Percentiles rank a stretch among this genome's conserved stretches.
These are phyloP conservation scores for Oleoguttula mirabilis DNA, from an alignment of 495 filamentous ascomycete species.

Conservation along the genomic window DNA sequence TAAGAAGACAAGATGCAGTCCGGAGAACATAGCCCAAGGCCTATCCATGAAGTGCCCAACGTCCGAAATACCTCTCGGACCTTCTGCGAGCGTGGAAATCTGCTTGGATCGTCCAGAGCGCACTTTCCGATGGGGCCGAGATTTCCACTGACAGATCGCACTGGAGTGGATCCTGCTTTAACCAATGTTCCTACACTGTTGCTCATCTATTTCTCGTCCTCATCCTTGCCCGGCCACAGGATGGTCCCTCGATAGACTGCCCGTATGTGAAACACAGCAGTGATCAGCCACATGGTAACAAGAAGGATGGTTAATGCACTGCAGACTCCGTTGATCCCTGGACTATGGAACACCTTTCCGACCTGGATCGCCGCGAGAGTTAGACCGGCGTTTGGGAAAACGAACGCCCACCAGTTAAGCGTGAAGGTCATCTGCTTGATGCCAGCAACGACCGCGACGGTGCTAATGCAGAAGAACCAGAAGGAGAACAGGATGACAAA, in stretches of 20 bases:
- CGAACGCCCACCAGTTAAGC: slow-evolving; percentile 46
- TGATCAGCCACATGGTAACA: slow-evolving; percentile 17
- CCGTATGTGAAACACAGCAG: slow-evolving; percentile 6
- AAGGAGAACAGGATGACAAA: slow-evolving; percentile 58
- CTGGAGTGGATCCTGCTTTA: too few species aligned
- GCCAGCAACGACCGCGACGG: slow-evolving; percentile 40
- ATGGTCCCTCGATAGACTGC: slow-evolving; percentile 14
- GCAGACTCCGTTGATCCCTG: slow-evolving; percentile 31
- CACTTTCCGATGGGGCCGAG: too few species aligned
- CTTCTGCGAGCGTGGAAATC: too few species aligned
- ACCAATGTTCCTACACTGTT: too few species aligned
- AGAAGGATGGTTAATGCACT: slow-evolving; percentile 13
- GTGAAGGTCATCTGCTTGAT: slow-evolving; percentile 42
- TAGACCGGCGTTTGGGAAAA: slow-evolving; percentile 51
- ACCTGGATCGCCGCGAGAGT: slow-evolving; percentile 40
- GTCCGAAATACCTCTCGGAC: too few species aligned
- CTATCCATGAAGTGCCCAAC: too few species aligned
- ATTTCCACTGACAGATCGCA: too few species aligned
- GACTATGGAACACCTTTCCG: slow-evolving; percentile 31
- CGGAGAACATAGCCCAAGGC: too few species aligned
- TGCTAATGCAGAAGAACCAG: slow-evolving; percentile 59
- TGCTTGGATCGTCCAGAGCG: too few species aligned
- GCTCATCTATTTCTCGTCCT: too few species aligned
- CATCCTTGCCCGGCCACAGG: slow-evolving; percentile 21
- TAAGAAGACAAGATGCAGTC: too few species aligned